Conservation (phyloP, 202 grass and related monocot genomes). For the Tripidium arundinaceum region DNA sequence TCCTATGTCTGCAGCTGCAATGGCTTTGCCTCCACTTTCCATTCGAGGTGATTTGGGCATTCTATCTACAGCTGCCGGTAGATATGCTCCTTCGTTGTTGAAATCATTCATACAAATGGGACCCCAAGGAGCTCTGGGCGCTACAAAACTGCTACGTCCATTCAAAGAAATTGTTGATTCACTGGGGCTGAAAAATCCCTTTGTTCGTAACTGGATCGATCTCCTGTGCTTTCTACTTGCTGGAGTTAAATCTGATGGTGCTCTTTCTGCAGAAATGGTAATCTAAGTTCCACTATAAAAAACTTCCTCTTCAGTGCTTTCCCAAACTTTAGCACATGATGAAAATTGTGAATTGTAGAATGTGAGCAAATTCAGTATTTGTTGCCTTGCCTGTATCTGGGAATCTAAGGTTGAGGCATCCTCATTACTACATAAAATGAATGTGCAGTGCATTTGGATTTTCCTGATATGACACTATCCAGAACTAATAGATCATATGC, state of each 20-base stretch:
- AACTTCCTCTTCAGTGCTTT: conserved; percentile 1
- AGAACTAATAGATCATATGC: background rate
- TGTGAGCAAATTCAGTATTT: background rate
- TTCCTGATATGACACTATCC: background rate
- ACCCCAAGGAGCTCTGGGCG: conserved; percentile 66
- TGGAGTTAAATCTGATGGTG: conserved; percentile 87
- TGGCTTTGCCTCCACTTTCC: conserved; percentile 93
- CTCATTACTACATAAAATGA: background rate
- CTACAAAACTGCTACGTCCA: conserved; percentile 84
- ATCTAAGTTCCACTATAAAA: conserved; percentile 31
- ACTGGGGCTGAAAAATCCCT: conserved; percentile 68
- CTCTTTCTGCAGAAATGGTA: conserved; percentile 94
- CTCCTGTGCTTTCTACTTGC: conserved; percentile 93
- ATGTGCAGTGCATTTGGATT: background rate
- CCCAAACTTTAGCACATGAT: background rate
- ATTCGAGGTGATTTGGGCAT: conserved; percentile 82
- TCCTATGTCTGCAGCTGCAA: conserved; percentile 87
- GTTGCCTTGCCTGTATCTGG: background rate
- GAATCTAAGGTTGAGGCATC: background rate
- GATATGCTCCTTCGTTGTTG: conserved; percentile 86
- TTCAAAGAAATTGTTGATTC: conserved; percentile 91
- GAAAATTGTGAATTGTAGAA: background rate
- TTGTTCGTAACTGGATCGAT: conserved; percentile 87
- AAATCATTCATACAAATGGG: conserved; percentile 96
- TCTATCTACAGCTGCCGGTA: conserved; percentile 60